Percentiles rank a stretch among this genome's conserved stretches.
Conservation (phyloP, 2,329 filamentous ascomycete species). For the Clarireedia sp. region DNA sequence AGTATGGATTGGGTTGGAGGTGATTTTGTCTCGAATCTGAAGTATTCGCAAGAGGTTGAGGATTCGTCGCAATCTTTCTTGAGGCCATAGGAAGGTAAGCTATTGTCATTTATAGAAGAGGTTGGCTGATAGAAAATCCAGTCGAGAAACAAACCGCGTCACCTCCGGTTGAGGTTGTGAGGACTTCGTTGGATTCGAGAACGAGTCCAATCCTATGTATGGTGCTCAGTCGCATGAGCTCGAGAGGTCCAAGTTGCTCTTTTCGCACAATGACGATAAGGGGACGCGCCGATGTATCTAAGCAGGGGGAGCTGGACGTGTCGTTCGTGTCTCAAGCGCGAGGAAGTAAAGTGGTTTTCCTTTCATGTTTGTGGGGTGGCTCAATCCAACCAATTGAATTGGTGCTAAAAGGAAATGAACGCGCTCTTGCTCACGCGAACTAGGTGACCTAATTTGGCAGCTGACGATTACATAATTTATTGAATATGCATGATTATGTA, state of each 20-base stretch:
- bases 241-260: not conserved
- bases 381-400: not conserved
- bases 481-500: no score
- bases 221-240: not conserved
- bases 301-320: conserved; percentile 13
- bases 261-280: conserved; percentile 14
- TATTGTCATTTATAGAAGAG: not conserved
- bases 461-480: no score
- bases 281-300: conserved; percentile 15
- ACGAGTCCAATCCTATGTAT: not conserved
- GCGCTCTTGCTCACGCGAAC: not conserved
- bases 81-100: conserved; percentile 21
- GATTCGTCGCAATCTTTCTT: conserved; percentile 17
- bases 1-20: conserved; percentile 16
- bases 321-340: conserved; percentile 20
- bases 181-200: not conserved
- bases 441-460: no score
- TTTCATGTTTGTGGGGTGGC: not conserved
- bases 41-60: conserved; percentile 24
- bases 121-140: not conserved
- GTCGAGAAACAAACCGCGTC: conserved; percentile 10
- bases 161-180: not conserved
- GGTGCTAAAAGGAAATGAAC: not conserved
- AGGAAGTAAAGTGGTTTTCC: conserved; percentile 1
- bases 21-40: conserved; percentile 27